Evolutionary conservation across 148 eudicot genomes (phyloP), one percentile per base, ranked within the genome.

Genomic region (Bassia scoparia): DNA sequence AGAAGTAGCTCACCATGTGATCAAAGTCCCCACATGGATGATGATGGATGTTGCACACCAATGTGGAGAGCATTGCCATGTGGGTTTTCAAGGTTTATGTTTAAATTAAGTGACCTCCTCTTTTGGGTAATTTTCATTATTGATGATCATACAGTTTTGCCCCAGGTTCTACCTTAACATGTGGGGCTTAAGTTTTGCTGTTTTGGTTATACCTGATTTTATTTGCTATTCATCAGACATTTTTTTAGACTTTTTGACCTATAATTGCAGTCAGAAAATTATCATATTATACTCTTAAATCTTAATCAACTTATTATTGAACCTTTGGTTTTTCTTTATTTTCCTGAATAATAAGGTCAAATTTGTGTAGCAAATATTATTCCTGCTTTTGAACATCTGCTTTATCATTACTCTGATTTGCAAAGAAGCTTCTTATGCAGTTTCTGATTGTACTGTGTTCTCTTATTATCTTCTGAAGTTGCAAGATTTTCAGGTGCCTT

Each of bases 61-160:
- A 71, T 72, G 79, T 75, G 64, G 79, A 70, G 82, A 60, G 76
- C 71, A 75, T 71, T 68, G 35, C 79, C 82, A 75, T 80, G 82
- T 80, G 79, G 73, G 56, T 70, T 75, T 34, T 54, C 44, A 61
- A 61, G 56, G 1, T 52, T 75, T 70, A 30, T 79, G 78, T 70
- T 74, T 71, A 54, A 43, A 34, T 75, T 80, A 80, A 75, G 76
- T 71, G 75, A 69, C 82, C 75, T 62, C 37, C 68, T 78, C 34
- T 75, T 64, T 75, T 58, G 41, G 49, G 46, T 68, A 70, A 58
- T 68, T 62, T 74, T 68, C 38, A 74, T 70, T 74, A 33, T 74
- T 70, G 52, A 74, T 74, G n/a, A n/a, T n/a, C n/a, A n/a, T 24
- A 54, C 24, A 69, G 65, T 30, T 73, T 68, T 74, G 70, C 61